Percentiles rank a stretch among this genome's conserved stretches.
Conservation (phyloP, 2,329 filamentous ascomycete genomes). For the Herpomyces periplanetae region DNA sequence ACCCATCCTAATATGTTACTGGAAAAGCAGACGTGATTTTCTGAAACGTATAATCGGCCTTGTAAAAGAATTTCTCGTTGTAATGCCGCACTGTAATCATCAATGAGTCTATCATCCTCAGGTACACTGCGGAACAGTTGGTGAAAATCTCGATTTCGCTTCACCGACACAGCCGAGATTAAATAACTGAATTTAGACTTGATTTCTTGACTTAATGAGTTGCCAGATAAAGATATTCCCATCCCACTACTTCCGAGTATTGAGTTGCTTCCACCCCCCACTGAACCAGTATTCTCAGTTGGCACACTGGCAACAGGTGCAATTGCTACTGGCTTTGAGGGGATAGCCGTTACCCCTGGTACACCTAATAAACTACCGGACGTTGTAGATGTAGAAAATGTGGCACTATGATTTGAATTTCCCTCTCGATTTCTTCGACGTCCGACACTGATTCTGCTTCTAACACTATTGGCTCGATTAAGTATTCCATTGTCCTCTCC, state of each 20-base stretch:
- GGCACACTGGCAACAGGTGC: conserved; percentile 16
- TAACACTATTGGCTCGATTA: conserved; percentile 13
- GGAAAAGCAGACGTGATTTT: conserved; percentile 89
- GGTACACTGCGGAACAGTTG: conserved; percentile 75
- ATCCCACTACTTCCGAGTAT: conserved; percentile 24
- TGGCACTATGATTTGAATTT: too few species aligned
- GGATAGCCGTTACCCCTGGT: too few species aligned
- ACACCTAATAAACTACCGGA: too few species aligned
- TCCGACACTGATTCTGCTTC: conserved; percentile 13
- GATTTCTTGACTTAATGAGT: conserved; percentile 63
- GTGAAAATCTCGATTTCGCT: conserved; percentile 82
- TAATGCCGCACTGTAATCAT: conserved; percentile 85
- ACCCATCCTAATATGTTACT: conserved; percentile 97
- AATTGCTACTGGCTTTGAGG: too few species aligned
- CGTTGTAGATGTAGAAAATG: too few species aligned
- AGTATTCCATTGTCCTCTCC: conserved; percentile 15
- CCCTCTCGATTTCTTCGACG: conserved; percentile 28
- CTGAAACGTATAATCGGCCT: conserved; percentile 71
- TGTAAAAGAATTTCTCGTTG: conserved; percentile 85
- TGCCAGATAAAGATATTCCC: conserved; percentile 21
- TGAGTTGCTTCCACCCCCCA: conserved; percentile 24
- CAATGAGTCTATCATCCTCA: conserved; percentile 86
- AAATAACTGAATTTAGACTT: too few species aligned
- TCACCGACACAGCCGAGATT: conserved; percentile 83
- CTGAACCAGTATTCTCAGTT: conserved; percentile 24